Base-by-base conservation (phyloP, 1,139 yeast genomes). In the Dujonia santamariae region DNA sequence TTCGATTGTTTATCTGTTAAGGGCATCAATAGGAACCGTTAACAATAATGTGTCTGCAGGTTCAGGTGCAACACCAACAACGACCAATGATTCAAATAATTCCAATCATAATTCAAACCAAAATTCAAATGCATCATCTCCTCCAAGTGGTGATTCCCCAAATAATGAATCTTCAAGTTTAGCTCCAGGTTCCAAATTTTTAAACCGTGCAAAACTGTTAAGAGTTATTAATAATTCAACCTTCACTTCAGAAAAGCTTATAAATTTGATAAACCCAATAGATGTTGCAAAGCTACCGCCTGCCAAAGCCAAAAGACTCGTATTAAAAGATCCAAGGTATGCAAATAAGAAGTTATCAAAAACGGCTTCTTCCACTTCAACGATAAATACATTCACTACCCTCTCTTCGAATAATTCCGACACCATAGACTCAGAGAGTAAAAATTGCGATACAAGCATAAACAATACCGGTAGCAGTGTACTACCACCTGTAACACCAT, bases 261-360 rank as follows among this genome's bases (percentile, higher is more conserved):
- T 87, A 20, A 70, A 75, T 30, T 69, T 87, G 9, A 63, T 82
- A 7, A 82, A 79, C 39, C 95, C 95, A 2, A 73, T 85, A 13
- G 90, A 87, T 53, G 84, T 88, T 4, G 66, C 83, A 2, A 56
- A 63, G 18, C 65, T 85, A 39, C 80, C 88, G 7, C 67, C 75
- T 11, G 80, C 94, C 3, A 80, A 76, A 40, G 81, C 86, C 0
- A 84, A 85, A 44, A 59, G 75, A 27, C 69, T 87, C 13, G 72
- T 76, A 4, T 72, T 86, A 32, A 78, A 75, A 46, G 68, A 66
- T 40, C 74, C 75, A 2, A 45, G 69, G 26, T 40, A 43, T 21
- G 37, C 39, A 28, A 45, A 40, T 19, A 48, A 45, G 37, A 60
- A 53, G 39, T 43, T 61, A 16, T 53, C 64, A 35, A 62, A 77